A percentile compares a stretch with the other conserved stretches of the same genome.
Evolutionary conservation across 1,284 basidiomycete genomes (phyloP).

Genomic region (Trichosporon faecale): DNA sequence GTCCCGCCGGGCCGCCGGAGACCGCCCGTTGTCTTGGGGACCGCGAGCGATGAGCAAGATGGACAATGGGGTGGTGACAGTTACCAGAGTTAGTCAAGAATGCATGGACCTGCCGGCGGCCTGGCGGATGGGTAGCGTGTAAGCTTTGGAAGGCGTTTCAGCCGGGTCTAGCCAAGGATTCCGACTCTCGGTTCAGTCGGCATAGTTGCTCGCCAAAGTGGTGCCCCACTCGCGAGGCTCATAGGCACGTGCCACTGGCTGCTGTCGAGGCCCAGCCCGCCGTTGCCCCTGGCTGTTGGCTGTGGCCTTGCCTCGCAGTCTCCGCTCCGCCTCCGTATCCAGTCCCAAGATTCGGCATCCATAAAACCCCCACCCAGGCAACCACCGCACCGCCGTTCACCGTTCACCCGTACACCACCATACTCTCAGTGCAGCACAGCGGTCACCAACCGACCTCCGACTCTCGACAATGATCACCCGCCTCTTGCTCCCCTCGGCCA

Average conservation of each 20-base stretch:
- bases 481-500: constrained; percentile 3
- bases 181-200: constrained; percentile 1
- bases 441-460: neutral
- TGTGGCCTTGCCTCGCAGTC: too few relatives aligned
- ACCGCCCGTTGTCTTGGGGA: neutral
- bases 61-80: neutral
- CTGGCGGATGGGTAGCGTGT: neutral
- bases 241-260: constrained; percentile 4
- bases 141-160: neutral
- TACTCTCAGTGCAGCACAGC: neutral
- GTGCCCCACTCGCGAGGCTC: neutral
- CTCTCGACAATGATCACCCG: constrained; percentile 1
- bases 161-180: neutral
- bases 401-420: neutral
- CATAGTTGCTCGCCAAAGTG: neutral
- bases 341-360: neutral
- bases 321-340: constrained; percentile 7
- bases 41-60: neutral
- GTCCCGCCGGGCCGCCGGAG: neutral
- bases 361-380: constrained; percentile 1
- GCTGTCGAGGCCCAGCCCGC: neutral
- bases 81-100: neutral
- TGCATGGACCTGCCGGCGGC: neutral
- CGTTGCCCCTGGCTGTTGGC: neutral
- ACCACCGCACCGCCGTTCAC: neutral